A percentile compares a stretch with the other conserved stretches of the same genome.
Evolutionary conservation across 192 early-diverging fungal genomes (phyloP).

Genomic region (Dissophora globulifera): DNA sequence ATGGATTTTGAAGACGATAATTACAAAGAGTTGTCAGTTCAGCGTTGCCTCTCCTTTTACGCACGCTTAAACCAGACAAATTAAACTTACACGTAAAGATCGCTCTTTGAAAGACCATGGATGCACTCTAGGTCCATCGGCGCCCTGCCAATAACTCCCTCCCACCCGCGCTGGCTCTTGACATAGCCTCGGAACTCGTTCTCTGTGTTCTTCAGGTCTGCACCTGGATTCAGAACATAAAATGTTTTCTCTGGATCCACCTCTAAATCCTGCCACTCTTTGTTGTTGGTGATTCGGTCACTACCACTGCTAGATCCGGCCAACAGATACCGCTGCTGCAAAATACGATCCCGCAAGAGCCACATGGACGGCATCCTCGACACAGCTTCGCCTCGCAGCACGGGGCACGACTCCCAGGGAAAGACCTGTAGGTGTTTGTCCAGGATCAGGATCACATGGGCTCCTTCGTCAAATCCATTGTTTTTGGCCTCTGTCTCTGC

Average conservation of each 20-base stretch:
- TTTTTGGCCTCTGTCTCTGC: constrained; percentile 25
- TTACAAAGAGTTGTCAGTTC: no score
- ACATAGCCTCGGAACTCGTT: constrained; percentile 72
- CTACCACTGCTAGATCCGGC: background rate
- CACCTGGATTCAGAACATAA: constrained; percentile 93
- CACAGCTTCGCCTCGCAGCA: constrained; percentile 73
- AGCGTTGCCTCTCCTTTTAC: no score
- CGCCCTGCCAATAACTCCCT: constrained; percentile 72
- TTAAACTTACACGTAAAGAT: constrained; percentile 63
- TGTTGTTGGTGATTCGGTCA: no score
- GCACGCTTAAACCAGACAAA: no score
- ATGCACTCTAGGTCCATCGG: constrained; percentile 77
- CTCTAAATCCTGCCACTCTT: constrained; percentile 54
- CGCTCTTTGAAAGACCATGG: constrained; percentile 60
- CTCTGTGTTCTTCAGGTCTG: constrained; percentile 87
- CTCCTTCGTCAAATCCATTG: constrained; percentile 48
- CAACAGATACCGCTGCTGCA: constrained; percentile 42
- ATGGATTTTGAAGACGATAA: no score
- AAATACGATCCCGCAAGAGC: constrained; percentile 73
- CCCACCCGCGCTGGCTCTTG: constrained; percentile 68
- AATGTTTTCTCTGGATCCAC: constrained; percentile 64
- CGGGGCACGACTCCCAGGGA: constrained; percentile 91
- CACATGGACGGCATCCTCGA: constrained; percentile 85
- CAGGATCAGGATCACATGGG: constrained; percentile 84
- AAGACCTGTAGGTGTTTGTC: constrained; percentile 87